Evolutionary conservation across 768 basidiomycete genomes (phyloP).

Genomic region (Mrakia blollopis): DNA sequence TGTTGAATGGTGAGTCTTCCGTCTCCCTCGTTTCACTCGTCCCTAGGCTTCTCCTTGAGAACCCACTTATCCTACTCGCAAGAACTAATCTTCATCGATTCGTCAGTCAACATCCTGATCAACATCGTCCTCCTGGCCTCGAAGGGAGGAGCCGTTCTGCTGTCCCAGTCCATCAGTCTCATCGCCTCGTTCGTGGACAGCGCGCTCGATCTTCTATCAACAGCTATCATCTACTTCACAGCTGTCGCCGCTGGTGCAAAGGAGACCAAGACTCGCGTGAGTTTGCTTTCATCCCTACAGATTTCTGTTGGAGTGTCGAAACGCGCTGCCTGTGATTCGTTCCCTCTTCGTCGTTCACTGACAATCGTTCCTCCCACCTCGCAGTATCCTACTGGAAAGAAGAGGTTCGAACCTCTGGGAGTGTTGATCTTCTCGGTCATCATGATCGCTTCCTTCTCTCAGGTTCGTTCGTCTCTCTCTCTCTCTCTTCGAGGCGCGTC

Average conservation of each 20-base stretch:
- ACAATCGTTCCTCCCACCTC: too few species aligned
- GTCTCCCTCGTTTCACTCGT: too few species aligned
- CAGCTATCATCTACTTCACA: constrained; percentile 26
- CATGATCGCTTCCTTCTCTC: constrained; percentile 12
- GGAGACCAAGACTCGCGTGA: constrained; percentile 9
- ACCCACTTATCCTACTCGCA: too few species aligned
- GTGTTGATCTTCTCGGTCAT: not conserved
- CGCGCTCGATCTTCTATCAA: constrained; percentile 27
- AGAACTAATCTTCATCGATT: too few species aligned
- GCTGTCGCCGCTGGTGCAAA: constrained; percentile 16
- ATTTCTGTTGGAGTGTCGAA: not conserved
- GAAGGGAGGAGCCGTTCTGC: constrained; percentile 16
- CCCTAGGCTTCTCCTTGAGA: not conserved
- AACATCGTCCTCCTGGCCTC: constrained; percentile 16
- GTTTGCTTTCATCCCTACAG: not conserved
- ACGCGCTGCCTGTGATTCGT: not conserved
- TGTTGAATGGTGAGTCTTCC: constrained; percentile 3
- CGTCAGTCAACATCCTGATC: constrained; percentile 27
- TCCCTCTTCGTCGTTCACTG: not conserved
- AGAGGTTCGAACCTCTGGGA: constrained; percentile 27
- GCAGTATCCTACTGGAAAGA: constrained; percentile 23
- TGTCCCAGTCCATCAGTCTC: constrained; percentile 18
- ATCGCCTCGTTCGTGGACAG: constrained; percentile 25
- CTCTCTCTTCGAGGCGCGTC: not conserved
- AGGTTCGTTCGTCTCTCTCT: not conserved